These are phyloP conservation scores for Cunninghamia lanceolata DNA, from an alignment of 75 land plant genomes.

Conservation along the genomic window DNA sequence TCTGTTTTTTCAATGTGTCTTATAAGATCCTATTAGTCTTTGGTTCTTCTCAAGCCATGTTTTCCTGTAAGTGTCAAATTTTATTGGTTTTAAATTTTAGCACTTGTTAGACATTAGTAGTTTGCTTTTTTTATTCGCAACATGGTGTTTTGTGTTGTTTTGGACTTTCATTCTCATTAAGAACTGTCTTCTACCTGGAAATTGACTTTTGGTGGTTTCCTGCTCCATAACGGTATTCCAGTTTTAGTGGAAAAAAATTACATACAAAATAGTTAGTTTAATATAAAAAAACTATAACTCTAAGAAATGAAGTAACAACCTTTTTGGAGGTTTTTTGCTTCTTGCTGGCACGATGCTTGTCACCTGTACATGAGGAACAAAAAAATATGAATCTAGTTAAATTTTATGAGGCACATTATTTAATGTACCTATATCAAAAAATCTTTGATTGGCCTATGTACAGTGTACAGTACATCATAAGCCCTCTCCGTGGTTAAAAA, in stretches of 20 bases:
- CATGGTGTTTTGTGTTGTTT: not conserved
- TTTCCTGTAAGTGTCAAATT: not conserved
- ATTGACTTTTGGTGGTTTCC: conserved; percentile 13
- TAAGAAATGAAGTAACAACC: conserved; percentile 12
- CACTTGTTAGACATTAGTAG: not conserved
- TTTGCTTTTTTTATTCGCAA: not conserved
- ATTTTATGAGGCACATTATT: no score
- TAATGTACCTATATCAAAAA: no score
- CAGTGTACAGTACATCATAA: not conserved
- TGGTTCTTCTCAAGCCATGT: not conserved
- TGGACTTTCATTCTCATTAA: not conserved
- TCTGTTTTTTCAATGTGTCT: no score
- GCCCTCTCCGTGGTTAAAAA: not conserved
- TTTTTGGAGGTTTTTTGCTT: conserved; percentile 31
- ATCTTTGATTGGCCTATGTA: not conserved
- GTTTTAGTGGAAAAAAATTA: not conserved
- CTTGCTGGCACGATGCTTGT: conserved; percentile 53
- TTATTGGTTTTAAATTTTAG: not conserved
- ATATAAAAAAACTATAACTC: not conserved
- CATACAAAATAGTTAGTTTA: not conserved
- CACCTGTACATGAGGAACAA: conserved; percentile 30
- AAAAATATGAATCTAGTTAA: not conserved
- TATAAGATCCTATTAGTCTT: not conserved
- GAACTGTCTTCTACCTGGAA: not conserved
- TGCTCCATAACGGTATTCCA: not conserved